phyloP scores from a whole-genome alignment of 192 early-diverging fungal species.

The Backusella psychrophila region DNA sequence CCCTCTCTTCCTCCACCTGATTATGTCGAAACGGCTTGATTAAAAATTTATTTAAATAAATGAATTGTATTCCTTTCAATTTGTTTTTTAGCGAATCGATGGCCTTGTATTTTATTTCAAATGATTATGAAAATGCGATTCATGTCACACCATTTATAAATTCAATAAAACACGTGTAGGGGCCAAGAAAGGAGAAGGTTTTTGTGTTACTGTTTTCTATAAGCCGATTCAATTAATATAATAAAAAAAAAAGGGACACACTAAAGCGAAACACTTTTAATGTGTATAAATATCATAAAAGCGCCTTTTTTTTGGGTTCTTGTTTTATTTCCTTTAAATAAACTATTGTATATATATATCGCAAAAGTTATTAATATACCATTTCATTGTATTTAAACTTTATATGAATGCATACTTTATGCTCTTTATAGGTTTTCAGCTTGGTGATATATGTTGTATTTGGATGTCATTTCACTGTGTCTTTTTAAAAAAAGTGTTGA shows the following conservation, averaged over 20 bases:
- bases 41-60: not conserved
- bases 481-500: not conserved
- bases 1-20: slow-evolving; percentile 28
- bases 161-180: not conserved
- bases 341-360: not conserved
- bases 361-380: not conserved
- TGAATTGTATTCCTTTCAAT: not conserved
- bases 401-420: not conserved
- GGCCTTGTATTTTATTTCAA: not conserved
- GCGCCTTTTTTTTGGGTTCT: not conserved
- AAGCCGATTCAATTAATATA: not conserved
- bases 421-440: not conserved
- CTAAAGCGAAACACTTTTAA: not conserved
- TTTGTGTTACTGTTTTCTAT: not conserved
- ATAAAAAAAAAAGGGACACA: not conserved
- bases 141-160: not conserved
- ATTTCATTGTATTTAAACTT: not conserved
- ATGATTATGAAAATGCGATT: not conserved
- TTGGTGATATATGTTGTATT: not conserved
- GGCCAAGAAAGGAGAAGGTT: not conserved
- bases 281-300: not conserved
- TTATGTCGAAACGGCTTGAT: slow-evolving; percentile 14
- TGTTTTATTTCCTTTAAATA: not conserved
- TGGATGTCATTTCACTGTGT: not conserved
- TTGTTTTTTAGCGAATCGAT: not conserved